Base-by-base conservation (phyloP, 176 grass and related monocot species). In the Lolium perenne region DNA sequence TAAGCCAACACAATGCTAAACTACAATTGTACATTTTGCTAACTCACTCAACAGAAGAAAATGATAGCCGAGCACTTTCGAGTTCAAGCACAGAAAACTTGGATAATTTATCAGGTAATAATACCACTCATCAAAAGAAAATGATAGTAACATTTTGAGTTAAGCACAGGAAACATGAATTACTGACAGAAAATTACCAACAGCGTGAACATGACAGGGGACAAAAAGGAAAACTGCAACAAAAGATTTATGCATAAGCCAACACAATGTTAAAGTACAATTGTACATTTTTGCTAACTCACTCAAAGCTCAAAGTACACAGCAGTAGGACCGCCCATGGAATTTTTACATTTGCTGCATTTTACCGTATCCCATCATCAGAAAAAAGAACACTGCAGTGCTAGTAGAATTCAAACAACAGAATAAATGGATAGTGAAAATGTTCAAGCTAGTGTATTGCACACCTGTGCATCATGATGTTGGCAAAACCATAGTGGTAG, bases 401-500 rank as follows among this genome's bases (percentile, higher is more conserved):
- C 8, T 80, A 64, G 78, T 80, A 80, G 41, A 77, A 73, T 77
- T 50, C 74, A 77, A 56, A 16, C 35, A 77, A 55, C 6, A 77
- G 9, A 18, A 64, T 10, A 80, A 80, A 80, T 65, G 43, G 45
- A 65, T 65, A 64, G 43, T 65, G 22, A 80, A 73, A 73, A 73
- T 48, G 11, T 22, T 73, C n/a, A 25, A 73, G 70, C 11, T 49
- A 49, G 70, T 25, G 70, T 73, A 73, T 73, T 49, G 22, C 43
- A 23, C 43, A 98, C 97, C 94, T 98, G 85, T 85, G 92, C 67
- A 98, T 63, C 97, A 98, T 92, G 49, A 98, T 76, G 75, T 85
- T 98, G 10, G 97, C 94, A 23, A 98, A 98, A 6, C 97, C 97
- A 38, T 94, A 95, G 86, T 98, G 94, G 85, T 98, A 98, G 84